These are phyloP conservation scores for Dalechampia spathulata DNA, from an alignment of 441 rosid genomes.

Conservation along the genomic window DNA sequence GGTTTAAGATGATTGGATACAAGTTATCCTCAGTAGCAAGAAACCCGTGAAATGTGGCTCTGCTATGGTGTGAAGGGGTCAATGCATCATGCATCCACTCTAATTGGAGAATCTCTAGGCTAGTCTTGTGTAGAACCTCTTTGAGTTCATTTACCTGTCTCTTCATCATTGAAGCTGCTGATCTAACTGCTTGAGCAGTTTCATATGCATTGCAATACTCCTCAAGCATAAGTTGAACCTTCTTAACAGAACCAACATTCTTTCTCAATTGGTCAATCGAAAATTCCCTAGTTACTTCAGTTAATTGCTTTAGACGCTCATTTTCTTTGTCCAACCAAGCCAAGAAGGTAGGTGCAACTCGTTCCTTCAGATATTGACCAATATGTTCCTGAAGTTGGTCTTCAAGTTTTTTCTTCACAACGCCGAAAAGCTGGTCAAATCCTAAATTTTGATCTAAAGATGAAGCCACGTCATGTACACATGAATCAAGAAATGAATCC, in stretches of 20 bases:
- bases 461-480: constrained; percentile 75
- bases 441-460: constrained; percentile 81
- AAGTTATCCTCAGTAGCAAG: constrained; percentile 51
- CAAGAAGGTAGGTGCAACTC: constrained; percentile 57
- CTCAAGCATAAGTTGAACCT: constrained; percentile 75
- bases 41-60: constrained; percentile 53
- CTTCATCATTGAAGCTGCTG: constrained; percentile 72
- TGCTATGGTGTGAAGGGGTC: constrained; percentile 57
- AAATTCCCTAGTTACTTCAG: constrained; percentile 40
- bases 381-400: constrained; percentile 73
- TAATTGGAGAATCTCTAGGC: constrained; percentile 82
- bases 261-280: constrained; percentile 39
- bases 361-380: constrained; percentile 55
- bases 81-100: constrained; percentile 88
- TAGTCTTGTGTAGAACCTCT: constrained; percentile 66
- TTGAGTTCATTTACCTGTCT: constrained; percentile 66
- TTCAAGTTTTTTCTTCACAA: constrained; percentile 77
- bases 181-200: constrained; percentile 83
- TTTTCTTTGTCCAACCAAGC: constrained; percentile 64
- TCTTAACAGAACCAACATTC: constrained; percentile 46
- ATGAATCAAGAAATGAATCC: constrained; percentile 84
- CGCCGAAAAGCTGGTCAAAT: constrained; percentile 79
- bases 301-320: constrained; percentile 46
- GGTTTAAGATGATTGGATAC: constrained; percentile 48
- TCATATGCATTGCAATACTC: constrained; percentile 92